Base-by-base conservation (phyloP, 345 rosid genomes). In the Erucastrum elatum region DNA sequence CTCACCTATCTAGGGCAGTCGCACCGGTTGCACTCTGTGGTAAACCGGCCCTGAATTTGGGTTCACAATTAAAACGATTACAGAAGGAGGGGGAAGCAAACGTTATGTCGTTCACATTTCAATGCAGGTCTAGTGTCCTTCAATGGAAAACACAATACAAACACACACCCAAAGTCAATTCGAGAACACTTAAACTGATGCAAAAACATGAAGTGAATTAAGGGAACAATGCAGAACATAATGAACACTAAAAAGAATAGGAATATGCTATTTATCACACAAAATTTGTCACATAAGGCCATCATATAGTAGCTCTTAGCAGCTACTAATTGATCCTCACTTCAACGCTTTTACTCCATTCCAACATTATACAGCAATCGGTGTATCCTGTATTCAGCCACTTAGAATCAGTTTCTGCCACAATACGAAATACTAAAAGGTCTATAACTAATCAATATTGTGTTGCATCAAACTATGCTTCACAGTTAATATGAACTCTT, bases 331-430 rank as follows among this genome's bases (percentile, higher is more conserved):
- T 49, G 70, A 71, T 77, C 75, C 25, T 77, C 56, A 16, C 75
- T 63, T 53, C 65, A 71, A 56, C 17, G 41, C 72, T 46, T 34
- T 67, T 33, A 73, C 77, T 66, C 2, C 21, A 75, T 13, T 39
- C 79, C 66, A 16, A 68, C 13, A 74, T 70, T 82, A 92, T 68
- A 89, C 97, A n/a, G 90, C 91, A 64, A 94, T 90, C 3, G 92
- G 91, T 66, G 91, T 75, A 72, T 94, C 98, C 97, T 94, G 88
- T 17, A 4, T 29, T 30, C 67, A 79, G 56, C 64, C 41, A 79
- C 5, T 15, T 26, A 6, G 0, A 25, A 59, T 60, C 46, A 72
- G 55, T 72, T 0, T 46, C 7, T 53, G 39, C 67, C 58, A 0
- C 15, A 15, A 66, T 21, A 27, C 30, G 21, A 59, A 58, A 16